Evolutionary conservation across 345 rosid genomes (phyloP), one percentile per base, ranked within the genome.

Genomic region (Citrus sp.): DNA sequence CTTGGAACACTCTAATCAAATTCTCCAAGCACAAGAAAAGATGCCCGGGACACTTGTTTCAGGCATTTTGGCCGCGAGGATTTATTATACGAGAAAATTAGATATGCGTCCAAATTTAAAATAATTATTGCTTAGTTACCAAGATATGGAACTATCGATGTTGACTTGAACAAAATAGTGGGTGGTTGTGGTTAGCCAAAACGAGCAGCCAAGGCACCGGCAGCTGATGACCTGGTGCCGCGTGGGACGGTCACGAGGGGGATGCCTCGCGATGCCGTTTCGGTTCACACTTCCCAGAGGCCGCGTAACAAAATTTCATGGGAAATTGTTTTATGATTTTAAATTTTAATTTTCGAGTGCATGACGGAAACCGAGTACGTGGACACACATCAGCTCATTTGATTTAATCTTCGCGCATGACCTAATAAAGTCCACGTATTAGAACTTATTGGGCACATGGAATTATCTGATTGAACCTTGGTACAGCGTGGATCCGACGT

Each of bases 401-500:
- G 37, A 13, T 35, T 4, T 25, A 13, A 61, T 46, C 18, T 46
- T 0, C 9, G 5, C 51, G 13, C 18, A 13, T 46, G 51, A 46
- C 51, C 51, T 12, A 46, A 46, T 13, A 46, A 12, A 13, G 51
- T 3, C 51, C 18, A 4, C 9, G 51, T 13, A 46, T 46, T 16
- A 46, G 51, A 46, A 46, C 51, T 46, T 3, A 3, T 46, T 46
- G 3, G 51, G 16, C 1, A 46, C 18, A 46, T 13, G 51, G 51
- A 46, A 13, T 46, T 46, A 46, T 46, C 18, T 46, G 51, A 46
- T 46, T 6, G 37, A 35, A 35, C 37, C 18, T 46, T 3, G 73
- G 76, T 27, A 16, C 79, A 67, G 24, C 81, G 76, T 79, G 81
- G 84, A 80, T 79, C 87, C 34, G 40, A 85, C 89, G 90, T 86